These are phyloP conservation scores for Grosmannia clavigera DNA, from an alignment of 2,329 filamentous ascomycete genomes.

Conservation along the genomic window DNA sequence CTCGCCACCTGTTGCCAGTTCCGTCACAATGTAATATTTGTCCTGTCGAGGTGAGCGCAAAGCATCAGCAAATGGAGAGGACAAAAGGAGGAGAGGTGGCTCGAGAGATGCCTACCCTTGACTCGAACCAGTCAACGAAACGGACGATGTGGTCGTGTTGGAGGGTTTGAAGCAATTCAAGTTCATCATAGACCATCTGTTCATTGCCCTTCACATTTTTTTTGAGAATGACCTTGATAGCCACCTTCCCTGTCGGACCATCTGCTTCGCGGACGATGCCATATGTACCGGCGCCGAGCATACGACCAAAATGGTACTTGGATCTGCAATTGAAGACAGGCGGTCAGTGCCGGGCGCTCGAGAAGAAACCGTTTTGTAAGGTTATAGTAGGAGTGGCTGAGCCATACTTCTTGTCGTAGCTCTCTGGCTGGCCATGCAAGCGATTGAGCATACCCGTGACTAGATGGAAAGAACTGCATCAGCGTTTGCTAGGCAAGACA, in stretches of 20 bases:
- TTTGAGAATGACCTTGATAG: constrained; percentile 98
- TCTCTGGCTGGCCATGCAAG: constrained; percentile 91
- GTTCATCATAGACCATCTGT: constrained; percentile 96
- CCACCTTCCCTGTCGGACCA: constrained; percentile 69
- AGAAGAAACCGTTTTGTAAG: neutral
- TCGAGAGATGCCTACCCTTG: constrained; percentile 51
- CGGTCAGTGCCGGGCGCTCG: neutral
- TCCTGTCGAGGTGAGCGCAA: constrained; percentile 44
- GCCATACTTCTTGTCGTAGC: constrained; percentile 91
- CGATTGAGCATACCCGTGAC: constrained; percentile 88
- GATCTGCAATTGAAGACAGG: constrained; percentile 38
- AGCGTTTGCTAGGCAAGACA: neutral
- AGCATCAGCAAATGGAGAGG: neutral
- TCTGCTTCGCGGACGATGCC: constrained; percentile 96
- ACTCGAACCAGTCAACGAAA: constrained; percentile 99
- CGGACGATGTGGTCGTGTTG: constrained; percentile 92
- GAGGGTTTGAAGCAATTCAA: constrained; percentile 82
- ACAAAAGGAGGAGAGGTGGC: neutral
- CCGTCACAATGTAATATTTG: constrained; percentile 98
- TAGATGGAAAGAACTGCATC: constrained; percentile 21
- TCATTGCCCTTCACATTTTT: constrained; percentile 98
- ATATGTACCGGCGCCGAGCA: constrained; percentile 92
- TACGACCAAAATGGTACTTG: constrained; percentile 85
- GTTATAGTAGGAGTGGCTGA: neutral
- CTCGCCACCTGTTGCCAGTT: constrained; percentile 90